A percentile compares a stretch with the other conserved stretches of the same genome.
Evolutionary conservation across 169 alveolate genomes (phyloP).

Genomic region (Plasmodium fragile): DNA sequence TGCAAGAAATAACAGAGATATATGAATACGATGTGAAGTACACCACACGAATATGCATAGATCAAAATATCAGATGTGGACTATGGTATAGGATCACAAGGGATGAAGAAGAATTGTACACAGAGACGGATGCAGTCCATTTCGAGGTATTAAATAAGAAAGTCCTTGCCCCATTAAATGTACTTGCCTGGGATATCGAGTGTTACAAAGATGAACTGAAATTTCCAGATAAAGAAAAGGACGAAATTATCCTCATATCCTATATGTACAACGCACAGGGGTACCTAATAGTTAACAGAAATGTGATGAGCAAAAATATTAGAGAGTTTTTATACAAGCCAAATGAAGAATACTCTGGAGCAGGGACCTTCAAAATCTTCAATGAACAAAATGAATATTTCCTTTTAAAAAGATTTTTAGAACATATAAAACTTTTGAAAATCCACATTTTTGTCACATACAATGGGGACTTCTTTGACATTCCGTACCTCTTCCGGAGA

Average conservation of each 20-base stretch:
- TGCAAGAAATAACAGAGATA: conserved; percentile 91
- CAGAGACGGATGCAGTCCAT: conserved; percentile 71
- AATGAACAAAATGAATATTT: conserved; percentile 82
- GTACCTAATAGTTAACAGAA: conserved; percentile 95
- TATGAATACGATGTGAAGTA: conserved; percentile 97
- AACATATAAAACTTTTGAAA: conserved; percentile 79
- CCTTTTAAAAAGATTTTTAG: conserved; percentile 82
- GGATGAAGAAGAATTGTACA: conserved; percentile 76
- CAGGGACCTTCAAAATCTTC: conserved; percentile 83
- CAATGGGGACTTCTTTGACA: conserved; percentile 99
- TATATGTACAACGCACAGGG: conserved; percentile 97
- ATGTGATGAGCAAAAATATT: conserved; percentile 94
- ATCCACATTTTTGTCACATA: conserved; percentile 96
- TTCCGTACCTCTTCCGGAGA: conserved; percentile 96
- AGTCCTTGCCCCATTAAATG: conserved; percentile 90
- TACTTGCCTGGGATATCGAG: conserved; percentile 99
- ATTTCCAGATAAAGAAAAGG: conserved; percentile 97
- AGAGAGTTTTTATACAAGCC: conserved; percentile 97
- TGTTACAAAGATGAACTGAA: conserved; percentile 97
- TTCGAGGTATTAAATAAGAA: conserved; percentile 79
- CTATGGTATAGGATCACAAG: conserved; percentile 94
- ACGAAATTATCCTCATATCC: conserved; percentile 93
- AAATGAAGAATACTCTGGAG: conserved; percentile 94
- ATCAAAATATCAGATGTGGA: conserved; percentile 95
- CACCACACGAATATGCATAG: conserved; percentile 95